Base-by-base conservation (phyloP, 2,329 filamentous ascomycete species). In the Cercospora sesami region DNA sequence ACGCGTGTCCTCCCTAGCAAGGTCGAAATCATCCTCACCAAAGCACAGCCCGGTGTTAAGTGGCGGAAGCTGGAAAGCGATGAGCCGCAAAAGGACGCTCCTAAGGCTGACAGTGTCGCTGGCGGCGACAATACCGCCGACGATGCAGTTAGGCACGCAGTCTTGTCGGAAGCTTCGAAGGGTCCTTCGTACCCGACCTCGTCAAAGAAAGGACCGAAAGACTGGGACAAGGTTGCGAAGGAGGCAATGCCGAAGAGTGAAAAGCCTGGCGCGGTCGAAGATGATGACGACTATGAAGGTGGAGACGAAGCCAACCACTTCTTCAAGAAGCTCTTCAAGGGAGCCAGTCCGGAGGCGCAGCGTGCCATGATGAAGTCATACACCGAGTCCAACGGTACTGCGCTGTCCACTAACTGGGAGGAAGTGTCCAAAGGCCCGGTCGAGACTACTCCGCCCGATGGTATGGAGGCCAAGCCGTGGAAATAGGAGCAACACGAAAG, bases 281-380 rank as follows among this genome's bases (percentile, higher is more conserved):
- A 77, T 36, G 84, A 87, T 0, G 88, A 86, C 12, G 84, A 86
- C n/a, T 80, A 83, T 30, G 82, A 83, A 5, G 69, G 81, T 23
- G 86, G 84, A 1, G 88, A 90, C 68, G 87, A 90, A 30, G 88
- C 93, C 8, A 91, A 96, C 74, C 78, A 80, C 10, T 98, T 97
- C 81, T 99, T 99, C 84, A 95, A 96, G 84, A 89, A 91, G 75
- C 83, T 99, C 1, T 98, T 94, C 81, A 88, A 90, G 70, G 84
- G 83, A 39, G 89, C 92, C 0, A 89, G 90, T 60, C 87, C 90
- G 0, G 94, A 99, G 74, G 92, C 92, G 67, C 89, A 89, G 77
- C 88, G 93, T 1, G 95, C 95, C 8, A 99, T 99, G 95, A 92
- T 96, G 88, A 99, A 99, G 87, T 96, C 92, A 77, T 98, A 92